Evolutionary conservation across 2,329 filamentous ascomycete species (phyloP).

Genomic region (Aspergillus sp.): DNA sequence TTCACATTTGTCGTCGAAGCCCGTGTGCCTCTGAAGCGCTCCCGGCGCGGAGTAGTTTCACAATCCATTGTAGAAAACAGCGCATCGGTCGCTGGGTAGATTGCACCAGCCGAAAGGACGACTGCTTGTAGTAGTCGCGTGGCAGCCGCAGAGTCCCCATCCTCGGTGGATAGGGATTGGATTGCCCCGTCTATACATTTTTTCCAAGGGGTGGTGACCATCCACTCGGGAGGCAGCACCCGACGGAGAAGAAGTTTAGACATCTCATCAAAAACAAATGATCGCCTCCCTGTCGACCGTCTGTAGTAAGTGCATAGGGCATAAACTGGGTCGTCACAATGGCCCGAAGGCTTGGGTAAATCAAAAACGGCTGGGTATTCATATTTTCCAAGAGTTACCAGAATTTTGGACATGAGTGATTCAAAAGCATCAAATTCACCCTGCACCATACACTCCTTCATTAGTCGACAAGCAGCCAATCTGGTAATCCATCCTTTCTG

Average conservation of each 20-base stretch:
- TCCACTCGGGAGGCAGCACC: constrained; percentile 39
- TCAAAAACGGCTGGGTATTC: constrained; percentile 30
- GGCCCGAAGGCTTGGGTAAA: constrained; percentile 12
- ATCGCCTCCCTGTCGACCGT: constrained; percentile 16
- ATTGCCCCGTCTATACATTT: constrained; percentile 37
- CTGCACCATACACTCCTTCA: constrained; percentile 32
- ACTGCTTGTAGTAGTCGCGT: constrained; percentile 33
- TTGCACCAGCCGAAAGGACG: constrained; percentile 29
- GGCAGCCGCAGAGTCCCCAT: constrained; percentile 32
- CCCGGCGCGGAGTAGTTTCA: background rate
- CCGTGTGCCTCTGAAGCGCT: constrained; percentile 17
- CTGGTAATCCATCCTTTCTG: constrained; percentile 36
- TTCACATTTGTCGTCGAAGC: constrained; percentile 15
- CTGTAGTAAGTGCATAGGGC: constrained; percentile 33
- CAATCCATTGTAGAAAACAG: background rate
- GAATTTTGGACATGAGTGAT: constrained; percentile 31
- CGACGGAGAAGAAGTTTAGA: constrained; percentile 34
- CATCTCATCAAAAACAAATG: constrained; percentile 36
- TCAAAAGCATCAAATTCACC: constrained; percentile 38
- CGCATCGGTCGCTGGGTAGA: constrained; percentile 6
- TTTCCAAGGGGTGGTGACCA: constrained; percentile 41
- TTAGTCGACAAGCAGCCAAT: constrained; percentile 30
- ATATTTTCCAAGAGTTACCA: constrained; percentile 28
- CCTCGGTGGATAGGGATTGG: constrained; percentile 36
- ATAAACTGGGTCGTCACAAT: constrained; percentile 29